phyloP scores from a whole-genome alignment of 805 yeast species.

The Lipomyces starkeyi region DNA sequence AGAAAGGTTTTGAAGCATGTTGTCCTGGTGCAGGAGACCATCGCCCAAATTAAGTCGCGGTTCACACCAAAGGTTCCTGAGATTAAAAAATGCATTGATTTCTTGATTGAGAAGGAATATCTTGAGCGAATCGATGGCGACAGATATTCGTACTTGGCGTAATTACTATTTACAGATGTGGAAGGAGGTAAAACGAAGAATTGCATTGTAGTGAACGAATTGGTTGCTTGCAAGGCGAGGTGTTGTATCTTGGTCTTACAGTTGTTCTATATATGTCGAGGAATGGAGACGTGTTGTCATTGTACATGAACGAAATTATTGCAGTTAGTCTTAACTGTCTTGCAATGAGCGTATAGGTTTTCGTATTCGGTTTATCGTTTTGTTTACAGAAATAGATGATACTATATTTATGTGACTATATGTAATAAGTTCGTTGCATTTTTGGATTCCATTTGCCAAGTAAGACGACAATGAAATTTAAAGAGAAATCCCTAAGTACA shows the following conservation, averaged over 20 bases:
- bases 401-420: neutral
- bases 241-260: neutral
- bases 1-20: slow-evolving; percentile 80
- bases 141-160: slow-evolving; percentile 83
- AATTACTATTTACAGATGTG: neutral
- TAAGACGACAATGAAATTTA: neutral
- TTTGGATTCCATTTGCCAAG: neutral
- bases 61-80: slow-evolving; percentile 86
- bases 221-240: neutral
- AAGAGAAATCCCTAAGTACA: neutral
- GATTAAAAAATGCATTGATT: slow-evolving; percentile 84
- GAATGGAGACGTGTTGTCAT: neutral
- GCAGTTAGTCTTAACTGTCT: neutral
- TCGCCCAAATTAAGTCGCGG: slow-evolving; percentile 79
- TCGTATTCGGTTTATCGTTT: neutral
- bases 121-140: slow-evolving; percentile 75
- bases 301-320: neutral
- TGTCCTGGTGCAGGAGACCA: slow-evolving; percentile 82
- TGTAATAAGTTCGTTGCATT: neutral
- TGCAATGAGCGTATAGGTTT: neutral
- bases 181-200: neutral
- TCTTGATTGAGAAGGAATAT: slow-evolving; percentile 84
- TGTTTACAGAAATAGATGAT: neutral
- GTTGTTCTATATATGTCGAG: neutral
- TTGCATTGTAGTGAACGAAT: neutral